phyloP scores from a whole-genome alignment of 73 alveolate genomes.

The Uronychia binucleata region DNA sequence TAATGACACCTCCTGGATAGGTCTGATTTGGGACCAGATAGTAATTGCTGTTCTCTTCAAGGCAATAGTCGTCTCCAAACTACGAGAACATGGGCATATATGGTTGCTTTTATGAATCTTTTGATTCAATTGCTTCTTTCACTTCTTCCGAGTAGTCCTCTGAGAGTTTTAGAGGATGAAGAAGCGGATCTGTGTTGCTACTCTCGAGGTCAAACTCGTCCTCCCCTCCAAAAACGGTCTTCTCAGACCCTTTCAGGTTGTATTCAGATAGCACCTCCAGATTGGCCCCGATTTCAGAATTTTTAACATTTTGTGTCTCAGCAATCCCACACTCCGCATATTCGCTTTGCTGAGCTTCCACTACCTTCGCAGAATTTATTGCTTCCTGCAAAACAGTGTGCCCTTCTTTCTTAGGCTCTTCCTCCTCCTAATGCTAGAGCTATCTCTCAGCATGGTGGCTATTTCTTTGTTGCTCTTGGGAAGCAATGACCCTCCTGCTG shows the following conservation, averaged over 20 bases:
- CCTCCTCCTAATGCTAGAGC: no score
- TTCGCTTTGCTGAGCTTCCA: no score
- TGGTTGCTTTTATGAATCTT: background rate
- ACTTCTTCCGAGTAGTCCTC: background rate
- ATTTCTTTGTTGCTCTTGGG: no score
- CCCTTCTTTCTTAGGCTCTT: no score
- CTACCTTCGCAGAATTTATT: no score
- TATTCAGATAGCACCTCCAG: no score
- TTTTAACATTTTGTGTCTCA: no score
- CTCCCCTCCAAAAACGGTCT: background rate
- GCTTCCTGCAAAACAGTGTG: no score
- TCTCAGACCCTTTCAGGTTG: background rate
- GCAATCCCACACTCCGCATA: no score
- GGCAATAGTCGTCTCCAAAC: background rate
- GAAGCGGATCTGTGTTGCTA: background rate
- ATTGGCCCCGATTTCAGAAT: no score
- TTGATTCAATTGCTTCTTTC: background rate
- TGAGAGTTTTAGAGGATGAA: background rate
- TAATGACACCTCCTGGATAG: background rate
- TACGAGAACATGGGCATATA: background rate
- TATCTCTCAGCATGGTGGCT: no score
- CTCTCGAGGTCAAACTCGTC: background rate
- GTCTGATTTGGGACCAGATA: background rate
- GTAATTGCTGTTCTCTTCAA: background rate
- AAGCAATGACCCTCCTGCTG: no score